Base-by-base conservation (phyloP, 1,284 basidiomycete genomes). In the Lentinula novae-zelandiae region DNA sequence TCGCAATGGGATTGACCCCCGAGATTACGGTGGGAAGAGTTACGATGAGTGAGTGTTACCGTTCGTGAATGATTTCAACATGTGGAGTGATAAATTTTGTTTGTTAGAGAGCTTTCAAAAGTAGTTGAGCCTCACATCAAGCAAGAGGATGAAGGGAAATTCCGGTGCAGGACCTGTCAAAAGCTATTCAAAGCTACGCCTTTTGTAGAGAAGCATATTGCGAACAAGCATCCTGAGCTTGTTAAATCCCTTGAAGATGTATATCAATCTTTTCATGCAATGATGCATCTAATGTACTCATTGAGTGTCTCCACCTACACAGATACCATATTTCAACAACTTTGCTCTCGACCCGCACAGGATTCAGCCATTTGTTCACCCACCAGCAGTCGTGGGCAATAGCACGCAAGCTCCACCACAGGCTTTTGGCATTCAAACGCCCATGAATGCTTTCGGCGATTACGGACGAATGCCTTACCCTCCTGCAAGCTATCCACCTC, bases 101-200 rank as follows among this genome's bases (percentile, higher is more conserved):
- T 12, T 10, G 6, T 68, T 95, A 27, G 93, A 68, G 94, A 96
- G 72, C 78, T 95, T 49, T 82, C 84, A 58, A 92, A 87, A 69
- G 84, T 85, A 27, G 86, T 87, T 22, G 90, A 90, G 63, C 87
- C 85, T 1, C 82, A 84, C 71, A 85, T 97, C 71, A 96, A 95
- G 75, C 91, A 95, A 72, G 96, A 98, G 75, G 95, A 96, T 64
- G 92, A 95, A 73, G 92, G 90, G 68, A 97, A 96, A 72, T 97
- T 93, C 78, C 83, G 96, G 66, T 98, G 95, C 79, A 95, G 93
- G 78, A 90, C 89, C 55, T 98, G 95, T 73, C 86, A 87, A 74
- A 98, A 98, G 78, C 80, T 98, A 15, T 98, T 98, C 86, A 95
- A 95, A 72, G 96, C 94, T 4, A 90, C 92, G 22, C 87, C 94